A percentile compares a stretch with the other conserved stretches of the same genome.
Conservation (phyloP, 1,139 yeast species). For the Zhuliangozyma blackwelliae region DNA sequence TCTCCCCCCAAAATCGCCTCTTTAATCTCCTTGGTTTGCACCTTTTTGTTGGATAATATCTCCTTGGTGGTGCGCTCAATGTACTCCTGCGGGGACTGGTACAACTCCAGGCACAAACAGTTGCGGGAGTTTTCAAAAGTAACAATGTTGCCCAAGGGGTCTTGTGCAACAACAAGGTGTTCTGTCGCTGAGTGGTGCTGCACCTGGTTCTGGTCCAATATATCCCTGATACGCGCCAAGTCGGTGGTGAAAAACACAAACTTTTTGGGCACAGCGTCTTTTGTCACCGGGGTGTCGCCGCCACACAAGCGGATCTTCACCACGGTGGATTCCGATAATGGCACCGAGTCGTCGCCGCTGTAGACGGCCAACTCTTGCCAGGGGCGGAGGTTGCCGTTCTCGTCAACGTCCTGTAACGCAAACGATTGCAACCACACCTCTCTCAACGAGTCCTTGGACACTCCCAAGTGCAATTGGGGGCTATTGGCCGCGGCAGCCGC, state of each 20-base stretch:
- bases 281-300: constrained; percentile 18
- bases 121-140: constrained; percentile 36
- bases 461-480: constrained; percentile 41
- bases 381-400: constrained; percentile 48
- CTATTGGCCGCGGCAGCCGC: constrained; percentile 28
- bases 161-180: constrained; percentile 28
- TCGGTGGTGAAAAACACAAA: constrained; percentile 52
- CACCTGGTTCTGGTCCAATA: constrained; percentile 24
- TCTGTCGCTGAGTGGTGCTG: constrained; percentile 14
- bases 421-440: constrained; percentile 72
- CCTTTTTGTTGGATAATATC: constrained; percentile 6
- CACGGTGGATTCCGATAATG: constrained; percentile 29
- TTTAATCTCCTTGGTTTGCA: neutral
- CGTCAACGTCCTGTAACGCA: constrained; percentile 51
- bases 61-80: constrained; percentile 8
- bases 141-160: constrained; percentile 56
- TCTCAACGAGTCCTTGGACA: constrained; percentile 58
- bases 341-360: constrained; percentile 44
- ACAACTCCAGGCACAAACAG: constrained; percentile 26
- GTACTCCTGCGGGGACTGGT: constrained; percentile 27
- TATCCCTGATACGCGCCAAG: constrained; percentile 31
- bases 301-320: constrained; percentile 55
- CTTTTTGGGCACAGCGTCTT: constrained; percentile 26
- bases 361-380: constrained; percentile 54
- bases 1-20: constrained; percentile 1